These are phyloP conservation scores for Tilletia setariae DNA, from an alignment of 1,284 basidiomycete species.

Conservation along the genomic window DNA sequence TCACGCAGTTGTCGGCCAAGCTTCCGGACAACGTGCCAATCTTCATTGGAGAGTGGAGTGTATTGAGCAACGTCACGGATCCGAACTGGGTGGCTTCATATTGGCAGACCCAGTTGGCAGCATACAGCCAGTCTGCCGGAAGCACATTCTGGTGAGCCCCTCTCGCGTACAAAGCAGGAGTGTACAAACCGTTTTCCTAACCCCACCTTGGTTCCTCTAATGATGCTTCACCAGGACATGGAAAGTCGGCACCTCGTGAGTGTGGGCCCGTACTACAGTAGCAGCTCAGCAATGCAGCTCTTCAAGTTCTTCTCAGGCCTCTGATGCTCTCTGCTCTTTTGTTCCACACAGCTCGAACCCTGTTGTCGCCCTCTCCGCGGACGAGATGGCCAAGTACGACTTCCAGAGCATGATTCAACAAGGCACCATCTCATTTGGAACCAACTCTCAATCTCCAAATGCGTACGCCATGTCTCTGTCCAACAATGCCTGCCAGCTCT, in stretches of 20 bases:
- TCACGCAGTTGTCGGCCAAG: conserved; percentile 12
- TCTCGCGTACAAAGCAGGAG: not conserved
- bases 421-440: not conserved
- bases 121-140: conserved; percentile 47
- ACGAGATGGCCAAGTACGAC: conserved; percentile 7
- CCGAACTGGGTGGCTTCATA: conserved; percentile 26
- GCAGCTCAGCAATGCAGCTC: too few species aligned
- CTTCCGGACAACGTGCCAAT: conserved; percentile 31
- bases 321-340: not conserved
- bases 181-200: not conserved
- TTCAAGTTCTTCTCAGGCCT: not conserved
- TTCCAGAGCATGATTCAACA: not conserved
- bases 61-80: conserved; percentile 30
- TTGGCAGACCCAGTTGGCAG: conserved; percentile 39
- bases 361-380: not conserved
- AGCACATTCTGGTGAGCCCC: conserved; percentile 40
- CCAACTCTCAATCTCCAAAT: not conserved
- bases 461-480: not conserved
- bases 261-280: not conserved
- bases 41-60: conserved; percentile 43
- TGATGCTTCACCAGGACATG: not conserved
- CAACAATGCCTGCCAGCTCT: conserved; percentile 9
- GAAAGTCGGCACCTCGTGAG: conserved; percentile 1
- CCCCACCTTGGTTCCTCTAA: not conserved
- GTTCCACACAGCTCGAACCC: not conserved